These are phyloP conservation scores for Fagopyrum tataricum DNA, from an alignment of 148 eudicot species.

Conservation along the genomic window DNA sequence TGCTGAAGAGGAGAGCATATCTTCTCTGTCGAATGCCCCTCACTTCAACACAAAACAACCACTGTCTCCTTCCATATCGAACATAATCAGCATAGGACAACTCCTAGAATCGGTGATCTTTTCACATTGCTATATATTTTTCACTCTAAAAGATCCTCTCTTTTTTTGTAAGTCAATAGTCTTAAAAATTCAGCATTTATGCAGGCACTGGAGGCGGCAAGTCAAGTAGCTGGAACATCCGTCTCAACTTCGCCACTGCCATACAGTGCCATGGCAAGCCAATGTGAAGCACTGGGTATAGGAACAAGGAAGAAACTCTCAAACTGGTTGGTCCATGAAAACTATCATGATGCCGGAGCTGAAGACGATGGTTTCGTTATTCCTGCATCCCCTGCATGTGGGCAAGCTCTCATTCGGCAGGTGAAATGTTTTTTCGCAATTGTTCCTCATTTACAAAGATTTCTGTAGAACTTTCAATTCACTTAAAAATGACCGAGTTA, in stretches of 20 bases:
- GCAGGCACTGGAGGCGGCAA: slow-evolving; percentile 94
- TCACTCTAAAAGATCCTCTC: not conserved
- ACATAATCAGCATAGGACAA: slow-evolving; percentile 80
- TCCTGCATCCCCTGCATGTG: slow-evolving; percentile 23
- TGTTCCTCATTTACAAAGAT: too few relatives aligned
- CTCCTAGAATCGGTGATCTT: slow-evolving; percentile 78
- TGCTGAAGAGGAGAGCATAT: slow-evolving; percentile 52
- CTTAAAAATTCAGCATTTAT: not conserved
- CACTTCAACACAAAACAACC: slow-evolving; percentile 40
- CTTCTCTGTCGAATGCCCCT: slow-evolving; percentile 51
- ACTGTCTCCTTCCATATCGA: slow-evolving; percentile 44
- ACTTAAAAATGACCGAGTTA: not conserved
- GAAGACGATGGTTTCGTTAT: not conserved
- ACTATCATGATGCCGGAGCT: slow-evolving; percentile 20
- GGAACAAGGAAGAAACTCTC: slow-evolving; percentile 82
- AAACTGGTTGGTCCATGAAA: slow-evolving; percentile 60
- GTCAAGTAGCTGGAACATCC: slow-evolving; percentile 87
- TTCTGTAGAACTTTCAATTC: not conserved
- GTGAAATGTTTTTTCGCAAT: slow-evolving; percentile 20
- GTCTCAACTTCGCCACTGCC: slow-evolving; percentile 82
- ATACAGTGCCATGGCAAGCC: slow-evolving; percentile 71
- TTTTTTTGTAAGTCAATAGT: not conserved
- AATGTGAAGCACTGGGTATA: slow-evolving; percentile 80
- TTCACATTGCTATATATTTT: not conserved
- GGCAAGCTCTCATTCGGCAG: slow-evolving; percentile 27